Conservation (phyloP, 2,329 filamentous ascomycete species). For the Microsporum audouinii region DNA sequence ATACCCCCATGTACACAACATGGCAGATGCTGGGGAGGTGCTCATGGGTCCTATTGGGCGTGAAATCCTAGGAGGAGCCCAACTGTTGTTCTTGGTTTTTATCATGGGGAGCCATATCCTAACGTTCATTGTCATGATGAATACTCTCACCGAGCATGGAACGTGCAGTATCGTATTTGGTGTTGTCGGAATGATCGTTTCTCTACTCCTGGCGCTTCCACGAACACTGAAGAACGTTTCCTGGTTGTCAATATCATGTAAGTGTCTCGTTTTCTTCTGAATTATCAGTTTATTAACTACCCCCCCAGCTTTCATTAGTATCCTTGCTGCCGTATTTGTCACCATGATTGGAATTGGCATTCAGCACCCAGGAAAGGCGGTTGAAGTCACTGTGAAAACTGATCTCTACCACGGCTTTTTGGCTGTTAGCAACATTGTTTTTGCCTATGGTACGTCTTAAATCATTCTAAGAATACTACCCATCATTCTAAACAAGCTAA, state of each 20-base stretch:
- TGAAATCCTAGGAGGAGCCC: constrained; percentile 51
- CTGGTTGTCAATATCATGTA: constrained; percentile 50
- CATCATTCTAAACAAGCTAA: not conserved
- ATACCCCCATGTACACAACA: constrained; percentile 51
- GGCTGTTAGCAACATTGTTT: constrained; percentile 56
- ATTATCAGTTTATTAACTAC: constrained; percentile 1
- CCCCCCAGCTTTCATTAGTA: constrained; percentile 47
- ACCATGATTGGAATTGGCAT: constrained; percentile 57
- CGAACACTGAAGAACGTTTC: constrained; percentile 53
- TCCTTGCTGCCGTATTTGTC: constrained; percentile 51
- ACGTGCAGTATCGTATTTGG: constrained; percentile 55
- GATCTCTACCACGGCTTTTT: constrained; percentile 46
- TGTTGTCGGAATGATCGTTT: constrained; percentile 48
- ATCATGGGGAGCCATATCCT: constrained; percentile 61
- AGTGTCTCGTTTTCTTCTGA: constrained; percentile 14
- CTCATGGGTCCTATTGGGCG: constrained; percentile 50
- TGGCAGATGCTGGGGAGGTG: constrained; percentile 56
- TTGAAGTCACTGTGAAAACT: constrained; percentile 32
- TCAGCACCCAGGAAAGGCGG: constrained; percentile 29
- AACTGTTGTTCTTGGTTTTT: constrained; percentile 55
- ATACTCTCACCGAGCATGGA: constrained; percentile 49
- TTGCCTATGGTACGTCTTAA: constrained; percentile 48
- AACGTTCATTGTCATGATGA: constrained; percentile 59
- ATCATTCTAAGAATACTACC: not conserved
- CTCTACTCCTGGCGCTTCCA: constrained; percentile 48